A percentile compares a stretch with the other conserved stretches of the same genome.
Evolutionary conservation across 495 filamentous ascomycete species (phyloP).

Genomic region (Immersiella caudata): DNA sequence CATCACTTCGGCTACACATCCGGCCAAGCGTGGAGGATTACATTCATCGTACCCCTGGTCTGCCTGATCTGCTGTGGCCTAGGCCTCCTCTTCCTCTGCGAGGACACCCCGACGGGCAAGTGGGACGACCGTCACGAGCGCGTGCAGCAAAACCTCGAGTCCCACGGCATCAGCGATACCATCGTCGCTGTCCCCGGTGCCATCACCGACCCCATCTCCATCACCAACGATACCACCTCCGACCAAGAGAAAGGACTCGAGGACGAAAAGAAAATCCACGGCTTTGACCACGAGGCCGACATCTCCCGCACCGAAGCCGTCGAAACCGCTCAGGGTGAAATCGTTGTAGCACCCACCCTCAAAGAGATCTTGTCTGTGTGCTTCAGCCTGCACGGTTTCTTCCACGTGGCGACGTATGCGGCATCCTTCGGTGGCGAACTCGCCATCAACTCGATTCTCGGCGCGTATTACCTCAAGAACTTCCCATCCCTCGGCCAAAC

Average conservation of each 20-base stretch:
- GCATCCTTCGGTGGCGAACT: slow-evolving; percentile 87
- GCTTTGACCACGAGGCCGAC: slow-evolving; percentile 53
- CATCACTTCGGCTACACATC: slow-evolving; percentile 56
- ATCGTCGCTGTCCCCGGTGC: slow-evolving; percentile 58
- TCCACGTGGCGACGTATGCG: slow-evolving; percentile 70
- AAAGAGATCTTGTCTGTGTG: slow-evolving; percentile 61
- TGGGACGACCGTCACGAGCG: slow-evolving; percentile 72
- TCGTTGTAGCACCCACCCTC: slow-evolving; percentile 67
- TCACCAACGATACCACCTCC: slow-evolving; percentile 25
- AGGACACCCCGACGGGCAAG: slow-evolving; percentile 85
- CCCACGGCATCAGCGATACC: slow-evolving; percentile 42
- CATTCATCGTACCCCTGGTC: slow-evolving; percentile 82
- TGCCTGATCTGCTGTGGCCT: slow-evolving; percentile 68
- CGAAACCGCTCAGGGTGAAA: slow-evolving; percentile 61
- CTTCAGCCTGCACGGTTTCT: slow-evolving; percentile 66
- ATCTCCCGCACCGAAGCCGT: slow-evolving; percentile 59
- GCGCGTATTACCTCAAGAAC: slow-evolving; percentile 75
- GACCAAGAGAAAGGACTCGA: slow-evolving; percentile 31
- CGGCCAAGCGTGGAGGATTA: slow-evolving; percentile 79
- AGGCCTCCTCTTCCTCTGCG: slow-evolving; percentile 69
- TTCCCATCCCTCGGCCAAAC: slow-evolving; percentile 77
- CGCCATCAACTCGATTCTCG: slow-evolving; percentile 81
- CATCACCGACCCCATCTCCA: slow-evolving; percentile 54
- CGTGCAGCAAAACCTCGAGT: slow-evolving; percentile 47
- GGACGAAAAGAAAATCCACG: slow-evolving; percentile 44